Evolutionary conservation across 1,139 yeast species (phyloP), one percentile per base, ranked within the genome.

Genomic region (Suhomyces wounanorum): DNA sequence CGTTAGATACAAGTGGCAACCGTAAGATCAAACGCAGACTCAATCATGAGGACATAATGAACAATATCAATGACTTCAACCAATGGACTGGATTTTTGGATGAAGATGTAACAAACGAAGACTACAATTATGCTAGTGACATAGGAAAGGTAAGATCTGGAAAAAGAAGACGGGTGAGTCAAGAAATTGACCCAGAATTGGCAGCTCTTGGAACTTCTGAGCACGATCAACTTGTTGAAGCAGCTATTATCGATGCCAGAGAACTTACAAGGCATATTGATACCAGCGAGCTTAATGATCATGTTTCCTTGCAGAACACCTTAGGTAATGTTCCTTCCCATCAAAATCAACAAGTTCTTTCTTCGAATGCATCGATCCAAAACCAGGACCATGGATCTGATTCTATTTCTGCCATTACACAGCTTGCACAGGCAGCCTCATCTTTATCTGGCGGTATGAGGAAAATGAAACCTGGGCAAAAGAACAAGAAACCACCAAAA

Each of bases 161-260:
- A 26, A 51, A 52, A 41, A 31, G 43, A 45, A 51, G 51, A 44
- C 39, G 53, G 30, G 53, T 35, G 30, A 55, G 50, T 28, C 62
- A 66, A 35, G 77, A 70, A 18, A 86, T 84, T 43, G 90, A 85
- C 62, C 89, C 89, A 0, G 90, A 84, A 58, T 67, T 85, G 39
- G 81, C 72, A 1, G 73, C 65, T 1, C 54, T 64, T 43, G 66
- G 64, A n/a, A 68, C 78, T 11, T 57, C 70, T 10, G 83, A 78
- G 44, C 86, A 83, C 57, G 87, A 82, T 53, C 85, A 79, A 55
- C 67, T 85, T 48, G 89, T 84, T 6, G 82, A 84, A 54, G 88
- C 85, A 44, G 89, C 88, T 2, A 82, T 86, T 41, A 69, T 83
- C 54, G 88, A 84, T 59, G 87, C 89, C 0, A 73, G 85, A 50